Evolutionary conservation across 2,329 filamentous ascomycete genomes (phyloP), one percentile per base, ranked within the genome.

Genomic region (Fusarium redolens): DNA sequence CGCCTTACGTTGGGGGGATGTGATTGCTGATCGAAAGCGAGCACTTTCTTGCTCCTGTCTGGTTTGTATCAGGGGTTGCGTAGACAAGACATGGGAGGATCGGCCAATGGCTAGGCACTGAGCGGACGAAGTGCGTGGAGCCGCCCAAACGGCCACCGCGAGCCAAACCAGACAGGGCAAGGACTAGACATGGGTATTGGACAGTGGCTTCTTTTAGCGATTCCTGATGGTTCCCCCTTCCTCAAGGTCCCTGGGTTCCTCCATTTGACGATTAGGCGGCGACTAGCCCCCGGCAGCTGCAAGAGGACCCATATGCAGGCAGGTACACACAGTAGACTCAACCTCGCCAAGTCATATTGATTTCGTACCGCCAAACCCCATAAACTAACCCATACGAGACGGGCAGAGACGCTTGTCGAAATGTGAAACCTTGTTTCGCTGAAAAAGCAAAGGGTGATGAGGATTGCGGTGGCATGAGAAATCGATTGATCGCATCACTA

Each of bases 271-370:
- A 61, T 67, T 73, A 69, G 75, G 74, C 72, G 72, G 74, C 66
- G 66, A 77, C 71, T 77, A 74, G 68, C 74, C 74, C 65, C 75
- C 71, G 65, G 69, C 64, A 71, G 60, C 69, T 72, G 73, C 62
- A 75, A 66, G 55, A 68, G 55, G 58, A 62, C 60, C 56, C 67
- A 56, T 64, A 72, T 56, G 51, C 61, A 63, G 60, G 57, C 22
- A 40, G 50, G 35, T 54, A 52, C 50, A 38, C 28, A 40, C 33
- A 54, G 35, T 62, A 61, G 52, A 65, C 68, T 67, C 35, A 64
- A 65, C 69, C 69, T 72, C 48, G 67, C 58, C 61, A 64, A 68
- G 68, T 74, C 68, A 73, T 68, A 58, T 55, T 64, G 64, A 41
- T 54, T 58, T 48, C 48, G 61, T 62, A 48, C 50, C 63, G 61